These are phyloP conservation scores for Boletus barrowsii DNA, from an alignment of 768 basidiomycete genomes.

Conservation along the genomic window DNA sequence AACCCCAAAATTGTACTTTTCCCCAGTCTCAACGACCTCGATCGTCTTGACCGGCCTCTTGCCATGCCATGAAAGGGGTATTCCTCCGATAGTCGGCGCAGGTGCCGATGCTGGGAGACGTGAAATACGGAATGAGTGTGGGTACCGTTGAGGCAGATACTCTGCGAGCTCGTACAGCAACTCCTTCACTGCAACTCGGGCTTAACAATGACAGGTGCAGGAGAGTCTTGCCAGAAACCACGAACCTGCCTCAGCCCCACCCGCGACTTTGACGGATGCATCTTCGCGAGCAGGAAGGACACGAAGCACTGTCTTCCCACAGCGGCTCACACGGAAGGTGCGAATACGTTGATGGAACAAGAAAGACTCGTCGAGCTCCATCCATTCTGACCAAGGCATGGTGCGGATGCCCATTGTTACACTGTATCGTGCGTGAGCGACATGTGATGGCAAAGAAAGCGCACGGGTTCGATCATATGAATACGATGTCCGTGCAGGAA, in stretches of 20 bases:
- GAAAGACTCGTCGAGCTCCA: conserved; percentile 68
- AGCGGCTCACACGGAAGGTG: conserved; percentile 48
- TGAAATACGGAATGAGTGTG: conserved; percentile 51
- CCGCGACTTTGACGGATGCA: conserved; percentile 33
- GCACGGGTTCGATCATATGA: neutral
- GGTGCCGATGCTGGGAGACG: conserved; percentile 30
- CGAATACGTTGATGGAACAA: conserved; percentile 56
- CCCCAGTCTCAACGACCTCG: conserved; percentile 48
- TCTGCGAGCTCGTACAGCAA: conserved; percentile 67
- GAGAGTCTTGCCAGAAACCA: neutral
- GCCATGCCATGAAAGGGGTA: conserved; percentile 39
- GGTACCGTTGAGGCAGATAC: conserved; percentile 66
- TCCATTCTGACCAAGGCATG: conserved; percentile 76
- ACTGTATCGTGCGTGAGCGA: conserved; percentile 32
- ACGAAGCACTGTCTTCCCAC: conserved; percentile 46
- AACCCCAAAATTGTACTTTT: conserved; percentile 50
- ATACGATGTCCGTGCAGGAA: neutral
- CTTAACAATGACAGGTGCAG: neutral
- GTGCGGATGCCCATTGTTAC: conserved; percentile 71
- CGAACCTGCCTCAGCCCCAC: conserved; percentile 33
- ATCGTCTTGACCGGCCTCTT: conserved; percentile 51
- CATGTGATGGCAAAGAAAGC: neutral
- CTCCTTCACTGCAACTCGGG: conserved; percentile 50
- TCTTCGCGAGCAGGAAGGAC: conserved; percentile 47
- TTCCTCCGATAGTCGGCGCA: conserved; percentile 19